These are phyloP conservation scores for Xylaria castorea DNA, from an alignment of 495 filamentous ascomycete genomes.

Conservation along the genomic window DNA sequence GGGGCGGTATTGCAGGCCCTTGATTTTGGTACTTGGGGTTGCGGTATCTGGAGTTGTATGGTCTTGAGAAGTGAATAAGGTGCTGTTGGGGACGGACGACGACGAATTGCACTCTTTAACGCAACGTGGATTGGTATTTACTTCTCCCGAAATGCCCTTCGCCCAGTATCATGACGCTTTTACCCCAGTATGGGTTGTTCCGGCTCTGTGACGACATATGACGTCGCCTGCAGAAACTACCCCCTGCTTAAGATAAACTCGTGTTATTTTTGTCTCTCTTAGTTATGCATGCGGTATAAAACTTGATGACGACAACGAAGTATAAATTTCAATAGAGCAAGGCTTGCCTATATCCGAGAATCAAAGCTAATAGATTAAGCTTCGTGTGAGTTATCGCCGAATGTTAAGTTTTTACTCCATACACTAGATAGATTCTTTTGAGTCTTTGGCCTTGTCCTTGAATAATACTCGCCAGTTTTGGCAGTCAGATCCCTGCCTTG, in stretches of 20 bases:
- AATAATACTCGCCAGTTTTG: background rate
- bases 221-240: slow-evolving; percentile 15
- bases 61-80: slow-evolving; percentile 20
- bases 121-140: slow-evolving; percentile 18
- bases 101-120: slow-evolving; percentile 24
- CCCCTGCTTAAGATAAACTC: background rate
- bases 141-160: background rate
- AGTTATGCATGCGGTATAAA: background rate
- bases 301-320: background rate
- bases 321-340: background rate
- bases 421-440: background rate
- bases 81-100: slow-evolving; percentile 13
- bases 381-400: background rate
- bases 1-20: slow-evolving; percentile 17
- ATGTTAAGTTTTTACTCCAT: background rate
- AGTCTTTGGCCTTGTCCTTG: background rate
- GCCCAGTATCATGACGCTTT: slow-evolving; percentile 3
- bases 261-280: background rate
- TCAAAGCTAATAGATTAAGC: background rate
- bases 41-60: background rate
- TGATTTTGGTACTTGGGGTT: background rate
- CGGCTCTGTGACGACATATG: slow-evolving; percentile 21
- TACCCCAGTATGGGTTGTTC: background rate
- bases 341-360: background rate
- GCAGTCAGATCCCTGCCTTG: slow-evolving; percentile 7